Base-by-base conservation (phyloP, 805 yeast species). In the Hanseniaspora occidentalis region DNA sequence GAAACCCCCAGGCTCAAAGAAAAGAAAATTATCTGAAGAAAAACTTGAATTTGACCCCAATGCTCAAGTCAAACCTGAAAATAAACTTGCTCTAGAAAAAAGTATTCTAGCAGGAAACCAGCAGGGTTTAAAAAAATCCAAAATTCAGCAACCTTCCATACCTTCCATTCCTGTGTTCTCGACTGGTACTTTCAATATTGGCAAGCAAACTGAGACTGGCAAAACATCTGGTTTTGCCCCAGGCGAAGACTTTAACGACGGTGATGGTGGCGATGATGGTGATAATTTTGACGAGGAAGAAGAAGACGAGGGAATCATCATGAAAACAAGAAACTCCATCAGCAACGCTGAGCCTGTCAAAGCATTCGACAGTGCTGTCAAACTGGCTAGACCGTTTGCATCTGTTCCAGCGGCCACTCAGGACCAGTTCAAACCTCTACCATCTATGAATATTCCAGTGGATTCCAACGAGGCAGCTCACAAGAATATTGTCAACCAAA, bases 171-270 rank as follows among this genome's bases (percentile, higher is more conserved):
- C 36, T 43, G 43, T 21, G 46, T 41, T 11, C 37, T n/a, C n/a
- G n/a, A n/a, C n/a, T n/a, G n/a, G n/a, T n/a, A n/a, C n/a, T n/a
- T n/a, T n/a, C 44, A 11, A 42, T 48, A 7, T 35, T 42, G 23
- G 48, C 36, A 23, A 50, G 48, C 23, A 41, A 43, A 18, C 38
- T 46, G 2, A 50, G 48, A 20, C 22, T 43, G 9, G 54, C 45
- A 40, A 36, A 37, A 42, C 20, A 43, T 11, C n/a, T 14, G 27
- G 37, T 20, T 14, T 34, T 11, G 25, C 11, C 36, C 36, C 27
- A 13, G 36, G 36, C 1, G 31, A 29, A n/a, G 43, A 35, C 8
- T 41, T 44, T 22, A 43, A 19, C 5, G 17, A 22, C 13, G 20
- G 14, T 8, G 39, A 41, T 3, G 39, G 37, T 24, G 23, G 33